Evolutionary conservation across 2,329 filamentous ascomycete genomes (phyloP).

Genomic region (Claviceps fusiformis): DNA sequence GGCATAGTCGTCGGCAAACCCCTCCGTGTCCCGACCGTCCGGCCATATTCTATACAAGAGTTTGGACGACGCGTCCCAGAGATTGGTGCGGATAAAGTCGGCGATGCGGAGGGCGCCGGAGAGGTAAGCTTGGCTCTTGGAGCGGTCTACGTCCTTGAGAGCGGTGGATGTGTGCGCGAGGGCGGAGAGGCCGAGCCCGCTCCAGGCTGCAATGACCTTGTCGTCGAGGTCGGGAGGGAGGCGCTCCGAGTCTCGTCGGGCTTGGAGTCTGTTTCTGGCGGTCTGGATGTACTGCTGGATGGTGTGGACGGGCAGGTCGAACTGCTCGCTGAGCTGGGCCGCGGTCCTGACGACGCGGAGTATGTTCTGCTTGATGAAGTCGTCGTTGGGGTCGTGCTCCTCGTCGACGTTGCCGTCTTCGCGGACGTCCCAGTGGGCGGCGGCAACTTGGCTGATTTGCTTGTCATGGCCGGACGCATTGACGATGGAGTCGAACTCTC

Average conservation of each 20-base stretch:
- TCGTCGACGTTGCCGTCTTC: constrained; percentile 76
- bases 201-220: constrained; percentile 79
- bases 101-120: constrained; percentile 54
- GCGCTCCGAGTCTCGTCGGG: constrained; percentile 60
- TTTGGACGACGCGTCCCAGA: constrained; percentile 53
- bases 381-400: constrained; percentile 77
- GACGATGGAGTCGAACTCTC: constrained; percentile 70
- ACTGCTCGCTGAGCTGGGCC: constrained; percentile 57
- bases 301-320: constrained; percentile 57
- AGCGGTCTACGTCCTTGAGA: constrained; percentile 45
- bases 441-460: constrained; percentile 58
- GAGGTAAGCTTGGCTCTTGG: constrained; percentile 47
- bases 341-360: constrained; percentile 57
- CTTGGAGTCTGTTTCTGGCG: constrained; percentile 54
- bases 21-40: constrained; percentile 49
- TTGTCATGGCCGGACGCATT: constrained; percentile 21
- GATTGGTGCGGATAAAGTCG: constrained; percentile 54
- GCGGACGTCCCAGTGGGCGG: constrained; percentile 72
- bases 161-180: constrained; percentile 63
- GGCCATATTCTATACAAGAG: constrained; percentile 64
- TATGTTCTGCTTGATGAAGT: constrained; percentile 90
- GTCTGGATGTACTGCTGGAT: constrained; percentile 52
- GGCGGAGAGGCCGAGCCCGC: constrained; percentile 74
- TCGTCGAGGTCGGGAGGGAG: constrained; percentile 69
- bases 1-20: constrained; percentile 90